Evolutionary conservation across 2,329 filamentous ascomycete species (phyloP).

Genomic region (Cercospora sp.): DNA sequence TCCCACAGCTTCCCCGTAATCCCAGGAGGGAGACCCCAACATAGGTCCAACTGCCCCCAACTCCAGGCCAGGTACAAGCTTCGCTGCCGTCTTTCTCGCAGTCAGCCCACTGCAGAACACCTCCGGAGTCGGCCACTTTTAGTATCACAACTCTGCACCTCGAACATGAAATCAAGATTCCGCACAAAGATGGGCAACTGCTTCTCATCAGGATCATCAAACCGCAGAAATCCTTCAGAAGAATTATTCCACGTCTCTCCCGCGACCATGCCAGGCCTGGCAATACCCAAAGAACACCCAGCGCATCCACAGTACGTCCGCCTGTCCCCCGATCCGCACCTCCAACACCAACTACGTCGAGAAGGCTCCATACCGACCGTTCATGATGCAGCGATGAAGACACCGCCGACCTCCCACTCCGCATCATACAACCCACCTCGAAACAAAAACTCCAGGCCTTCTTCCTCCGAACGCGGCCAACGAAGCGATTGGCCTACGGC

Average conservation of each 20-base stretch:
- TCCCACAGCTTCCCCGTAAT: not conserved
- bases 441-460: not conserved
- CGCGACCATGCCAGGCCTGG: conserved; percentile 6
- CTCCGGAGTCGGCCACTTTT: not conserved
- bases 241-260: conserved; percentile 5
- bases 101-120: not conserved
- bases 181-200: conserved; percentile 14
- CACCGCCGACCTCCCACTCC: not conserved
- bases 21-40: not conserved
- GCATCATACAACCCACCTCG: not conserved
- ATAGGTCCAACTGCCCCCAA: not conserved
- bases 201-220: conserved; percentile 10
- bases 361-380: conserved; percentile 4
- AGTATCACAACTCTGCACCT: not conserved
- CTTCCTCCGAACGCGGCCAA: not conserved
- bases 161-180: conserved; percentile 8
- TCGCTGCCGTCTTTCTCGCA: not conserved
- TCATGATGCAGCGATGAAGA: not conserved
- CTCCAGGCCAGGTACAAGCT: not conserved
- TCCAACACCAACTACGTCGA: not conserved
- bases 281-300: conserved; percentile 6
- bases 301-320: conserved; percentile 17
- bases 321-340: not conserved
- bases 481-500: conserved; percentile 8
- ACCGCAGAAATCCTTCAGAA: not conserved